Base-by-base conservation (phyloP, 2,329 filamentous ascomycete genomes). In the Daldinia sp. region DNA sequence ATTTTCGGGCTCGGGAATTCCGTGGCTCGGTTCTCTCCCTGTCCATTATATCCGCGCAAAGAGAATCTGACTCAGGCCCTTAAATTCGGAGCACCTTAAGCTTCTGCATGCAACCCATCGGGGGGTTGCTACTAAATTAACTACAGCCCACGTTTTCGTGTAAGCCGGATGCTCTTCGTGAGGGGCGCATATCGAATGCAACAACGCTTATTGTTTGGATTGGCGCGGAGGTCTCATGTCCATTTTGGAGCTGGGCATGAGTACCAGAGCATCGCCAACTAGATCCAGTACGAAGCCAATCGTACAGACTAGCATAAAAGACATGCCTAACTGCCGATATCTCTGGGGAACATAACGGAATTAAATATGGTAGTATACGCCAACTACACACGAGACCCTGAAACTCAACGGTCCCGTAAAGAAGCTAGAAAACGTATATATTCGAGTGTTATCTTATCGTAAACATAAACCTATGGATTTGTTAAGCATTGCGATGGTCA, bases 401-500 rank as follows among this genome's bases (percentile, higher is more conserved):
- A 41, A 25, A 23, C 21, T 51, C 21, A 27, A 30, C 6, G 47
- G 23, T 39, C 45, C 54, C 30, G 19, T 25, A 49, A 57, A 47
- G 58, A 56, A 23, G 49, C 51, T 21, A 47, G 54, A 32, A 47
- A 47, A 13, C 37, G 15, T 17, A 54, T 54, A 34, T 25, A 37
- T 43, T 61, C 32, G 32, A 29, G 25, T 45, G 48, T 23, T 45
- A 23, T 41, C 74, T 50, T 69, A 86, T 61, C 85, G 82, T 60
- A 90, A 74, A 72, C 88, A 90, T 39, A 92, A 73, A 0, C 85
- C 85, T 88, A 93, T 88, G 5, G 83, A 88, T 73, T 89, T 86
- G 72, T 94, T 93, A 56, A 94, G 79, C 89, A 91, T 91, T 15
- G 81, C 82, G 48, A 94, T 74, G 6, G 89, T 92, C 78, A 85